Conservation (phyloP, 352 stramenopile genomes). For the Pythium rishiriense region DNA sequence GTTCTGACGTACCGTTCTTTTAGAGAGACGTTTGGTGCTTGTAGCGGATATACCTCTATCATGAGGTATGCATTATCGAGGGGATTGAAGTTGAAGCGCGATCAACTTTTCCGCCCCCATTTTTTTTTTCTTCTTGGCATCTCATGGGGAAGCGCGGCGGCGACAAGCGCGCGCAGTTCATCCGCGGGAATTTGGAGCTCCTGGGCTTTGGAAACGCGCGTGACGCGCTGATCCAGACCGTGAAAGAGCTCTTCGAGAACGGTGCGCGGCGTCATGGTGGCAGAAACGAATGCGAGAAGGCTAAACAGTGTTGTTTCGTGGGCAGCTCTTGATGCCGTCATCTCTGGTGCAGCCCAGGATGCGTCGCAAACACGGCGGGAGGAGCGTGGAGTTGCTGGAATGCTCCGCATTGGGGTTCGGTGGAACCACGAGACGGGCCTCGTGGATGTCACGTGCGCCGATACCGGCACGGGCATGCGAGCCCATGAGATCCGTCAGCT, state of each 20-base stretch:
- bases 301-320: not conserved
- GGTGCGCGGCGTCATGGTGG: slow-evolving; percentile 29
- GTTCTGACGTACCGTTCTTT: slow-evolving; percentile 23
- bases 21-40: no score
- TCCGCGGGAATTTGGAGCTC: slow-evolving; percentile 68
- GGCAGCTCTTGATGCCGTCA: slow-evolving; percentile 68
- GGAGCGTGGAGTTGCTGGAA: slow-evolving; percentile 21
- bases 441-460: slow-evolving; percentile 72
- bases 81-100: slow-evolving; percentile 19
- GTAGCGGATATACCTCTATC: not conserved
- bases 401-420: slow-evolving; percentile 54
- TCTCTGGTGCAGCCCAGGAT: slow-evolving; percentile 32
- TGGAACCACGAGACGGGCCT: slow-evolving; percentile 28
- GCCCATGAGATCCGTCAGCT: slow-evolving; percentile 64
- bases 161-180: slow-evolving; percentile 47
- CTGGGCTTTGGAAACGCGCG: slow-evolving; percentile 63
- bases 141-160: slow-evolving; percentile 15
- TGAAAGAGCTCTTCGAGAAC: slow-evolving; percentile 86
- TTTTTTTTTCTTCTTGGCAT: not conserved
- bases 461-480: slow-evolving; percentile 71
- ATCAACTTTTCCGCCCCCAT: not conserved
- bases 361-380: not conserved
- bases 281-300: not conserved
- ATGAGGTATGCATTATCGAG: slow-evolving; percentile 11
- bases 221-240: slow-evolving; percentile 68